A percentile compares a stretch with the other conserved stretches of the same genome.
Conservation (phyloP, 2,329 filamentous ascomycete genomes). For the Fusarium scirpi region DNA sequence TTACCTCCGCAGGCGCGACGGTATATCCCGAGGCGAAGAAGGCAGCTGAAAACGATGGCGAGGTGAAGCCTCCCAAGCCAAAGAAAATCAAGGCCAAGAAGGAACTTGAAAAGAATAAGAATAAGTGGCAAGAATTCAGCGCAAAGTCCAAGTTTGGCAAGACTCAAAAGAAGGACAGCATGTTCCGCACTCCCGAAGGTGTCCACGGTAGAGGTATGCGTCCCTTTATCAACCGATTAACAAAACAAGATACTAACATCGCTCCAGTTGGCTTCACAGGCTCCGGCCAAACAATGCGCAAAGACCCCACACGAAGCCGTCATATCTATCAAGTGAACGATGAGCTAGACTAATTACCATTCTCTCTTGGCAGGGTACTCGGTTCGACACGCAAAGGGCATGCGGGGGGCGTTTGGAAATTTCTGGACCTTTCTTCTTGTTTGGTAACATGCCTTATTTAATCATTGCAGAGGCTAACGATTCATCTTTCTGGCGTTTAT, state of each 20-base stretch:
- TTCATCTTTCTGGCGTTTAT: slow-evolving; percentile 44
- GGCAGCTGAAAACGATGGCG: slow-evolving; percentile 72
- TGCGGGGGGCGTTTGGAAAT: slow-evolving; percentile 45
- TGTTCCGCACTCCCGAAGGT: slow-evolving; percentile 93
- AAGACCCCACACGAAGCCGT: slow-evolving; percentile 83
- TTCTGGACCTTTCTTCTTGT: slow-evolving; percentile 47
- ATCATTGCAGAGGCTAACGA: slow-evolving; percentile 59
- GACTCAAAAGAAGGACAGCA: slow-evolving; percentile 86
- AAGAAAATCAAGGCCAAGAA: slow-evolving; percentile 94
- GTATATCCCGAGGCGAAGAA: slow-evolving; percentile 72
- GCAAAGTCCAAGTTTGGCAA: slow-evolving; percentile 79
- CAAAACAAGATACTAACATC: slow-evolving; percentile 35
- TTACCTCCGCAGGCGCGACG: slow-evolving; percentile 67
- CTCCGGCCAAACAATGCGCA: slow-evolving; percentile 95
- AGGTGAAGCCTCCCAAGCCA: slow-evolving; percentile 78
- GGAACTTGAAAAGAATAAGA: slow-evolving; percentile 90
- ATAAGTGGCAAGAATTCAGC: slow-evolving; percentile 94
- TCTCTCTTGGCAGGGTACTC: slow-evolving; percentile 46
- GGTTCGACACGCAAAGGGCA: slow-evolving; percentile 33
- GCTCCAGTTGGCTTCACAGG: slow-evolving; percentile 90
- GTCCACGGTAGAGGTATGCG: slow-evolving; percentile 83
- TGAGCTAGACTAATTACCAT: slow-evolving; percentile 72
- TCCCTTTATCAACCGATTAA: too few species aligned
- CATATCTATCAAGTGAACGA: slow-evolving; percentile 86
- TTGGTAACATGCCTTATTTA: slow-evolving; percentile 53